Evolutionary conservation across 176 grass and related monocot species (phyloP), one percentile per base, ranked within the genome.

Genomic region (Ensete glaucum): DNA sequence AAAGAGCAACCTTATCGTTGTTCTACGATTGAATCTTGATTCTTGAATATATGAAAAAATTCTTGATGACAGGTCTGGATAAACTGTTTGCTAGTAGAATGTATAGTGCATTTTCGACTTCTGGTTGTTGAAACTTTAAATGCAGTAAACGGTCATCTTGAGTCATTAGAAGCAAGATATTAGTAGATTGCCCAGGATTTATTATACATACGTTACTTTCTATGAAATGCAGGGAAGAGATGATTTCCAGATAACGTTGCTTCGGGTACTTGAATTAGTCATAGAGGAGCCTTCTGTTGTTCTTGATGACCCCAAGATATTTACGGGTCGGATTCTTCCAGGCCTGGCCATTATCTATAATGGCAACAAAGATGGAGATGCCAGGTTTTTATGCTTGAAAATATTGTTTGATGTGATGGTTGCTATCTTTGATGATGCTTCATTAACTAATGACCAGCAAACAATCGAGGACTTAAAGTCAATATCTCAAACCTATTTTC

Each of bases 211-310:
- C 8, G 0, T 24, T 50, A 15, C 11, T 74, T 75, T 81, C 86
- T n/a, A 80, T 81, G 57, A 67, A 71, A 74, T 94, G 25, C 82
- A 99, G 95, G 84, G 86, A 71, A 90, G 90, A 78, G 90, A 99
- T 91, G 90, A 99, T 91, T 89, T 99, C 71, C 95, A 94, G 81
- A 99, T 99, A 84, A 89, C 86, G 59, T 79, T 99, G 54, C 69
- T 99, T 66, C 84, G 86, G 73, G 83, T 94, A 71, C 84, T 94
- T 43, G 95, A 99, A 76, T 83, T 88, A 77, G 87, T 86, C 79
- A 87, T 86, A 9, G 95, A 99, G 83, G 88, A 94, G 77, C 95
- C 95, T 83, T 83, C 84, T 74, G 85, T 89, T 72, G 88, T 99
- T 77, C 80, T 94, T 49, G 43, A 73, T 73, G 88, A 89, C 50